Conservation (phyloP, 2,329 filamentous ascomycete species). For the Tolypocladium tundrense region DNA sequence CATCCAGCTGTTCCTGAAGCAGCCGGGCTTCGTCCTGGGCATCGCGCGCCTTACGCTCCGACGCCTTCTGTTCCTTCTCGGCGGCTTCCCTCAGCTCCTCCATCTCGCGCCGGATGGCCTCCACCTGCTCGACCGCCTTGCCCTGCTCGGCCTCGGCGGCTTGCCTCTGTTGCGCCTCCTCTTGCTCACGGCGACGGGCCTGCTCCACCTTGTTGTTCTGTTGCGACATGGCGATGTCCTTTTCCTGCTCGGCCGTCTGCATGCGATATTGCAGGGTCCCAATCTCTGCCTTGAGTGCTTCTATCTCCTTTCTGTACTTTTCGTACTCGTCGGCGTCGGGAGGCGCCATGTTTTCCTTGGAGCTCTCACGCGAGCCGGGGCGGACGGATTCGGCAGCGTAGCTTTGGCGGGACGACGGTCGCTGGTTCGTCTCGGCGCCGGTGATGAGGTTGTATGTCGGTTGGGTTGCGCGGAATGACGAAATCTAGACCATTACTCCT, state of each 20-base stretch:
- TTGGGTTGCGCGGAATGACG: slow-evolving; percentile 40
- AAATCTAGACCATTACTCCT: slow-evolving; percentile 19
- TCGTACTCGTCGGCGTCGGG: slow-evolving; percentile 50
- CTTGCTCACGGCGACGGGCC: slow-evolving; percentile 68
- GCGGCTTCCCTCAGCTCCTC: slow-evolving; percentile 38
- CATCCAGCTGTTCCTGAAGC: slow-evolving; percentile 73
- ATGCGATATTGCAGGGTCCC: slow-evolving; percentile 82
- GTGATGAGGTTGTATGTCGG: slow-evolving; percentile 51
- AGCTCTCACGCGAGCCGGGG: slow-evolving; percentile 45
- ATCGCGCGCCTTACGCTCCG: slow-evolving; percentile 61
- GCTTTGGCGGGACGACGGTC: slow-evolving; percentile 31
- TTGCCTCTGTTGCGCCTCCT: slow-evolving; percentile 63
- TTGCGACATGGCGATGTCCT: slow-evolving; percentile 66
- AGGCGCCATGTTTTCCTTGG: slow-evolving; percentile 49
- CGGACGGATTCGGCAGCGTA: slow-evolving; percentile 28
- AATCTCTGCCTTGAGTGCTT: slow-evolving; percentile 81
- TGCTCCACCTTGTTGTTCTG: slow-evolving; percentile 80
- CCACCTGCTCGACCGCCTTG: slow-evolving; percentile 38
- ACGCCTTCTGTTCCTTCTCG: slow-evolving; percentile 48
- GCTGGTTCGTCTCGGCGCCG: slow-evolving; percentile 32
- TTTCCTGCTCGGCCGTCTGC: slow-evolving; percentile 78
- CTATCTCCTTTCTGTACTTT: slow-evolving; percentile 46
- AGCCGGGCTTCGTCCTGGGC: slow-evolving; percentile 62
- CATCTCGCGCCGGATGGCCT: slow-evolving; percentile 40
- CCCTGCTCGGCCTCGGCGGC: slow-evolving; percentile 45